Conservation (phyloP, 2,329 filamentous ascomycete species). For the Graphilbum fragrans region DNA sequence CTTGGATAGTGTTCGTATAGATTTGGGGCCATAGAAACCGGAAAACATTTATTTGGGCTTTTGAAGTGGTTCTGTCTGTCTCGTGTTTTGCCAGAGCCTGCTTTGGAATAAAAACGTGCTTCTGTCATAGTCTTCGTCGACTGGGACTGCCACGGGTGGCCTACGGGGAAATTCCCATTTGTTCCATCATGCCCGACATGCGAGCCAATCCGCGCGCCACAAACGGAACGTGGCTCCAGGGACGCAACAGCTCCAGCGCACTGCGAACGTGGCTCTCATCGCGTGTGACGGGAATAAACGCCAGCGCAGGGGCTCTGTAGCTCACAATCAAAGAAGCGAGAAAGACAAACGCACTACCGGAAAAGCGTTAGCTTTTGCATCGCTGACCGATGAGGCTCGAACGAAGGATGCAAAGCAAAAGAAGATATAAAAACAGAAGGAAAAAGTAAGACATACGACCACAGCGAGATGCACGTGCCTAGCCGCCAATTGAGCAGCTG, state of each 20-base stretch:
- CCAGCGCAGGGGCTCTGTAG: constrained; percentile 4
- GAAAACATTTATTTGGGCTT: too few relatives aligned
- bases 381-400: too few relatives aligned
- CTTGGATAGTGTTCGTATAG: too few relatives aligned
- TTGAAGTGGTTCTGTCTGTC: too few relatives aligned
- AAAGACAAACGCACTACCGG: constrained; percentile 5
- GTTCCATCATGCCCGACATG: constrained; percentile 8
- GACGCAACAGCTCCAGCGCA: constrained; percentile 5
- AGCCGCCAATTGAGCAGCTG: constrained; percentile 8
- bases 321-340: constrained; percentile 7
- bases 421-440: background rate
- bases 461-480: constrained; percentile 4
- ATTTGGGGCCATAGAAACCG: too few relatives aligned
- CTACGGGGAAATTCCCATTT: constrained; percentile 3
- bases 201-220: constrained; percentile 4
- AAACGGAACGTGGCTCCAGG: constrained; percentile 8
- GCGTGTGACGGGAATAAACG: constrained; percentile 7
- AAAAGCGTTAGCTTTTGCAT: too few relatives aligned
- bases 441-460: constrained; percentile 4
- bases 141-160: too few relatives aligned
- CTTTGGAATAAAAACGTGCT: too few relatives aligned
- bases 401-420: background rate
- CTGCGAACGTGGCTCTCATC: constrained; percentile 3
- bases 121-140: too few relatives aligned
- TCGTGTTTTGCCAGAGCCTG: too few relatives aligned